A percentile compares a stretch with the other conserved stretches of the same genome.
phyloP scores from a whole-genome alignment of 495 filamentous ascomycete genomes.

The Aeminium ludgeri region DNA sequence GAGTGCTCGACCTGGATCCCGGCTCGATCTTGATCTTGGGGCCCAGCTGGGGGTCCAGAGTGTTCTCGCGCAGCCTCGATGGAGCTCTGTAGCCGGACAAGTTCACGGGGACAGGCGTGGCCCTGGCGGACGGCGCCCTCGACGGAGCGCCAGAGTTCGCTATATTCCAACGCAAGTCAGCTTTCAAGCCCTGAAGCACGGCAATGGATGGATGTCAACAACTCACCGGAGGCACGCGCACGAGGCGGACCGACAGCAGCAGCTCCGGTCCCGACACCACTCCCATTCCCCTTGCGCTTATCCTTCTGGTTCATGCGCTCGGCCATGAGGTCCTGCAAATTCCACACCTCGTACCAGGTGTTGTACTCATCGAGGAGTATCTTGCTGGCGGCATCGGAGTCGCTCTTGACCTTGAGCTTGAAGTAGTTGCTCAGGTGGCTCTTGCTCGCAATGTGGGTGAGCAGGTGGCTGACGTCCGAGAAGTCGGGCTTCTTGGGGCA shows the following conservation, averaged over 20 bases:
- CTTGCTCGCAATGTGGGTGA: constrained; percentile 79
- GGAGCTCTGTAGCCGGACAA: too few species aligned
- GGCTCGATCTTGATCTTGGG: constrained; percentile 11
- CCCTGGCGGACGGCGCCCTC: too few species aligned
- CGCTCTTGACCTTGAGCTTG: constrained; percentile 49
- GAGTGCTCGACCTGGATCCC: constrained; percentile 7
- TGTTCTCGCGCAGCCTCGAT: constrained; percentile 14
- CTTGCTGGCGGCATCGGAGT: constrained; percentile 35
- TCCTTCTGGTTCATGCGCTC: constrained; percentile 59
- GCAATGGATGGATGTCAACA: neutral
- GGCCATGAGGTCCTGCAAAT: constrained; percentile 47
- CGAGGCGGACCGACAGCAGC: neutral
- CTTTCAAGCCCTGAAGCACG: too few species aligned
- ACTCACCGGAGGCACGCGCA: constrained; percentile 7
- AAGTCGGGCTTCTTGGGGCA: constrained; percentile 64
- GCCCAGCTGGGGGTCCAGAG: constrained; percentile 14
- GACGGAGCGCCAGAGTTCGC: too few species aligned
- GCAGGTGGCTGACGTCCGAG: constrained; percentile 72
- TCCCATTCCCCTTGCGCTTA: constrained; percentile 27
- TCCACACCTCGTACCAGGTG: constrained; percentile 48
- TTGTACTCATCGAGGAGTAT: constrained; percentile 43
- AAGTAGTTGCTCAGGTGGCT: constrained; percentile 61
- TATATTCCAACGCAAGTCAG: too few species aligned
- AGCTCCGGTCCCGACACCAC: neutral
- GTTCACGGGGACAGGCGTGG: too few species aligned